Evolutionary conservation across 1,284 basidiomycete genomes (phyloP).

Genomic region (Puccinia horiana): DNA sequence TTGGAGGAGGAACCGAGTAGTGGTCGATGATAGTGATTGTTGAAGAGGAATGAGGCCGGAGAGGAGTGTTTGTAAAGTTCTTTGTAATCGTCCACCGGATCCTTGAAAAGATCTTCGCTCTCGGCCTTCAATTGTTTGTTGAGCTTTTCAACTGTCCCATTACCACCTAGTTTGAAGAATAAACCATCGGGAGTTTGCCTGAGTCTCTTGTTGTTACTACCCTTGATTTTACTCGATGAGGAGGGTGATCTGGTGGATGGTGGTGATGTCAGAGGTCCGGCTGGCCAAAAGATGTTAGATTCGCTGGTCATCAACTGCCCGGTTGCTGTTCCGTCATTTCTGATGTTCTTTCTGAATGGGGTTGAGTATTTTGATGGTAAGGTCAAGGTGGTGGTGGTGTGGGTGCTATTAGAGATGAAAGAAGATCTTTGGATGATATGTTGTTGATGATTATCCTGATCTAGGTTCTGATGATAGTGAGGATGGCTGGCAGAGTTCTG

Average conservation of each 20-base stretch:
- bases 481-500: background rate
- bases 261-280: background rate
- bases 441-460: background rate
- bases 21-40: background rate
- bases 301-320: conserved; percentile 1
- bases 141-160: background rate
- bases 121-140: background rate
- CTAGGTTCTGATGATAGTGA: background rate
- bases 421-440: background rate
- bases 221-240: background rate
- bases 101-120: conserved; percentile 1
- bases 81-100: conserved; percentile 1
- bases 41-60: conserved; percentile 17
- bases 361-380: background rate
- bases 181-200: background rate
- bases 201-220: background rate
- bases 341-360: conserved; percentile 17
- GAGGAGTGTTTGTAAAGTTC: conserved; percentile 20
- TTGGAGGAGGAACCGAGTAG: background rate
- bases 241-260: conserved; percentile 2
- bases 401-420: background rate
- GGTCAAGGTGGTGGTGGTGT: background rate
- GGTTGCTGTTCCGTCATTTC: background rate
- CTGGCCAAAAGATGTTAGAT: conserved; percentile 6
- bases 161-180: background rate